Evolutionary conservation across 2,329 filamentous ascomycete species (phyloP).

Genomic region (Fonsecaea multimorphosa): DNA sequence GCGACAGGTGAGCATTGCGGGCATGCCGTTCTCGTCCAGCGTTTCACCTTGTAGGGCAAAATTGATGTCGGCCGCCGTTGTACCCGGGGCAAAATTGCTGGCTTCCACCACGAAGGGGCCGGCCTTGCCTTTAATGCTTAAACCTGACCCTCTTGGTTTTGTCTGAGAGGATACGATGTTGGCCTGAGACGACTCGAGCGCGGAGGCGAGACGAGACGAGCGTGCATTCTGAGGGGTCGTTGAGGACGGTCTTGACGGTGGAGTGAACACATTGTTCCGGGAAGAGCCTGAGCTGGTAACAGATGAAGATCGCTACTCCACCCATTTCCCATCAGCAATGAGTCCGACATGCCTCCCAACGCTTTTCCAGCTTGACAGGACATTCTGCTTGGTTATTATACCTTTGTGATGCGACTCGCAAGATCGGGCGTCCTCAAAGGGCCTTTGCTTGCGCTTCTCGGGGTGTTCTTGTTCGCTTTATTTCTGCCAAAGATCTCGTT

Average conservation of each 20-base stretch:
- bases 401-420: constrained; percentile 66
- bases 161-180: constrained; percentile 44
- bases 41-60: constrained; percentile 60
- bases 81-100: constrained; percentile 70
- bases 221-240: constrained; percentile 45
- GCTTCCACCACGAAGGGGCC: constrained; percentile 65
- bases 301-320: constrained; percentile 46
- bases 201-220: constrained; percentile 41
- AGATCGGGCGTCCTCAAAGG: constrained; percentile 55
- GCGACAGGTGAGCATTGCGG: constrained; percentile 60
- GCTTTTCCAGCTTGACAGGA: background rate
- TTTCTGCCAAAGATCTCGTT: constrained; percentile 64
- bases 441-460: constrained; percentile 47
- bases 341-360: background rate
- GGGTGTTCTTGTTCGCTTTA: constrained; percentile 52
- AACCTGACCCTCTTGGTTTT: constrained; percentile 43
- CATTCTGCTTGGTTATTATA: constrained; percentile 37
- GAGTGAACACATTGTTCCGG: constrained; percentile 31
- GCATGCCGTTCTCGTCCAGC: constrained; percentile 35
- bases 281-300: constrained; percentile 32
- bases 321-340: constrained; percentile 26
- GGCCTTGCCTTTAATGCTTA: constrained; percentile 63
- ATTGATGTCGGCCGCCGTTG: constrained; percentile 69
- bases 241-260: constrained; percentile 40
- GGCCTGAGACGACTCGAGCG: constrained; percentile 41